phyloP scores from a whole-genome alignment of 2,329 filamentous ascomycete genomes.

The Stagonosporopsis rhizophila region DNA sequence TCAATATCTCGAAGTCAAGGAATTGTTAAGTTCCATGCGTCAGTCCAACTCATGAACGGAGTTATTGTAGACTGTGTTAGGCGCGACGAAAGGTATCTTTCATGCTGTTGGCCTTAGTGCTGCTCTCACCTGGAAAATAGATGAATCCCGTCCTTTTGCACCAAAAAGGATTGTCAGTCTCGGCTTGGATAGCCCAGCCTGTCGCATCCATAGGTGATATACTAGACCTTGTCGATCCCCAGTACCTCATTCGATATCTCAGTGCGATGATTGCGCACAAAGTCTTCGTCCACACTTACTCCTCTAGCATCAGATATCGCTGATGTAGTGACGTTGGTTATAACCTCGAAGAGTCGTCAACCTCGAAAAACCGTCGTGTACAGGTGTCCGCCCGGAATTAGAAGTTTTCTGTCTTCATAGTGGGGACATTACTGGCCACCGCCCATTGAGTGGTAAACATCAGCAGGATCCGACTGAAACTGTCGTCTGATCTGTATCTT shows the following conservation, averaged over 20 bases:
- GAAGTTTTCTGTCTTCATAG: constrained; percentile 2
- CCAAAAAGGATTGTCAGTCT: background rate
- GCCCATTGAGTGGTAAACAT: constrained; percentile 13
- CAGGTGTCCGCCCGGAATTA: constrained; percentile 18
- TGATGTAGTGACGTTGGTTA: constrained; percentile 11
- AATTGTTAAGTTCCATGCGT: constrained; percentile 15
- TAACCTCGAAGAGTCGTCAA: constrained; percentile 17
- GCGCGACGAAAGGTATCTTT: background rate
- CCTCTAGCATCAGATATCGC: background rate
- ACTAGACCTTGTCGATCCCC: constrained; percentile 5
- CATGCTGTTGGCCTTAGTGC: background rate
- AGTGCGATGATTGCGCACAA: background rate
- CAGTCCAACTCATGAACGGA: constrained; percentile 9
- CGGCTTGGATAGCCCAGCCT: constrained; percentile 12
- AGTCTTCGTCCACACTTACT: constrained; percentile 6
- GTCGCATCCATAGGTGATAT: constrained; percentile 8
- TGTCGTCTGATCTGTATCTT: background rate
- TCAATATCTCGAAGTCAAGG: constrained; percentile 16
- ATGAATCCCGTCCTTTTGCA: background rate
- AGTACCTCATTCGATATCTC: background rate
- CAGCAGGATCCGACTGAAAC: background rate
- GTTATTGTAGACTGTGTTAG: background rate
- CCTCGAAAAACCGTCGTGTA: constrained; percentile 16
- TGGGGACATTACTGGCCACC: background rate
- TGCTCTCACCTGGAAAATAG: background rate